A percentile compares a stretch with the other conserved stretches of the same genome.
phyloP scores from a whole-genome alignment of 345 rosid genomes.

The Citrus unshiu region DNA sequence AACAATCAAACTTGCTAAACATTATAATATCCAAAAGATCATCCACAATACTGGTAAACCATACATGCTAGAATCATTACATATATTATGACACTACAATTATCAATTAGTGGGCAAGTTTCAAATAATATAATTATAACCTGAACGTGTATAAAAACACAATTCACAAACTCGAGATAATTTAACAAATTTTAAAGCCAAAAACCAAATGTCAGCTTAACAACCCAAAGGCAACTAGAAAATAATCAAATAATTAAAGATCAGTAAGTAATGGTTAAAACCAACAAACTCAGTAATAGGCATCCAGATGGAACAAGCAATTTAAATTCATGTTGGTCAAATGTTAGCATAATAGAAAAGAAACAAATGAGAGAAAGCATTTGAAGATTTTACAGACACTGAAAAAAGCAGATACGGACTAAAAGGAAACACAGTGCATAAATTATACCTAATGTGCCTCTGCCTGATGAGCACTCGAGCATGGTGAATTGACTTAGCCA shows the following conservation, averaged over 20 bases:
- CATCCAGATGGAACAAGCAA: neutral
- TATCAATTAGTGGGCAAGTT: neutral
- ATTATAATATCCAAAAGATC: neutral
- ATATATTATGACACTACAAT: neutral
- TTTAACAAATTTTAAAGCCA: neutral
- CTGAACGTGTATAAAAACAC: neutral
- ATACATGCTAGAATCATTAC: neutral
- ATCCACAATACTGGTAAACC: neutral
- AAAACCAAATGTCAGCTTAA: neutral
- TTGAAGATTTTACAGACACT: neutral
- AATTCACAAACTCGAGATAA: neutral
- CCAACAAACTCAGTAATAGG: neutral
- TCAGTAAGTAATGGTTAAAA: neutral
- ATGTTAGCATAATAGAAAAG: neutral
- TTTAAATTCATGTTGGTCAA: neutral
- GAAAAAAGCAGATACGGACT: neutral
- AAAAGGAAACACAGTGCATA: neutral
- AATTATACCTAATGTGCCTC: constrained; percentile 34
- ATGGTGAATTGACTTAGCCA: constrained; percentile 33
- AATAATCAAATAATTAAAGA: no score
- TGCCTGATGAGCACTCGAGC: constrained; percentile 41
- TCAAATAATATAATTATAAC: neutral
- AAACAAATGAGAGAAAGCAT: no score
- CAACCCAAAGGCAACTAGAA: no score
- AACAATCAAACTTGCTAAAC: neutral